phyloP scores from a whole-genome alignment of 768 basidiomycete genomes.

The Royoungia palumana region DNA sequence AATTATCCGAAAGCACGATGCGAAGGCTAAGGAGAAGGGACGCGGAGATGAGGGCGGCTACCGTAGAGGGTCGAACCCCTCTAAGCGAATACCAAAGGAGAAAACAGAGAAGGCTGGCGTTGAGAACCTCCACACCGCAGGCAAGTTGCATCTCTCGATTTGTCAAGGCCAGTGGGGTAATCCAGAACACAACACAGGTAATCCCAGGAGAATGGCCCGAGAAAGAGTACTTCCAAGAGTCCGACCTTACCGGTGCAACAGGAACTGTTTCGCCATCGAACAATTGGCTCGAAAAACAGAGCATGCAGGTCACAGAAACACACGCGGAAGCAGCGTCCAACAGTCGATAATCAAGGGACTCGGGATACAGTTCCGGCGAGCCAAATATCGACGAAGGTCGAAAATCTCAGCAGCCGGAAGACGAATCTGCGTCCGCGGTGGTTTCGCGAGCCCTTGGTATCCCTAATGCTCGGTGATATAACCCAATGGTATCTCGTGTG shows the following conservation, averaged over 20 bases:
- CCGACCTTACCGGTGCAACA: background rate
- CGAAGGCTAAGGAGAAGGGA: constrained; percentile 25
- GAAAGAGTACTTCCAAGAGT: background rate
- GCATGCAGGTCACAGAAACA: background rate
- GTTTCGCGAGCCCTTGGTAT: background rate
- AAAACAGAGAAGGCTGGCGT: constrained; percentile 14
- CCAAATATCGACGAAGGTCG: background rate
- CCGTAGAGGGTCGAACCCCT: constrained; percentile 20
- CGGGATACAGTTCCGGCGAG: background rate
- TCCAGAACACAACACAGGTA: background rate
- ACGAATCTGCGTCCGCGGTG: background rate
- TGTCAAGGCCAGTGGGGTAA: background rate
- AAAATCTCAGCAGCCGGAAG: background rate
- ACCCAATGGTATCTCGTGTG: background rate
- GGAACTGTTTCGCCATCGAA: background rate
- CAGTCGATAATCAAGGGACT: background rate
- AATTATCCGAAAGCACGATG: constrained; percentile 24
- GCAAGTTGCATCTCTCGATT: constrained; percentile 4
- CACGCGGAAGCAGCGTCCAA: too few relatives aligned
- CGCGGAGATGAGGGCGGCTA: constrained; percentile 18
- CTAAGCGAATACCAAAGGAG: constrained; percentile 23
- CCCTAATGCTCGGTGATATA: too few relatives aligned
- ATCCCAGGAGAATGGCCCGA: background rate
- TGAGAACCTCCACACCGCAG: constrained; percentile 3
- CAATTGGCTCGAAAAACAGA: background rate